phyloP scores from a whole-genome alignment of 2,329 filamentous ascomycete species.

The Cladosporium oxysporum region DNA sequence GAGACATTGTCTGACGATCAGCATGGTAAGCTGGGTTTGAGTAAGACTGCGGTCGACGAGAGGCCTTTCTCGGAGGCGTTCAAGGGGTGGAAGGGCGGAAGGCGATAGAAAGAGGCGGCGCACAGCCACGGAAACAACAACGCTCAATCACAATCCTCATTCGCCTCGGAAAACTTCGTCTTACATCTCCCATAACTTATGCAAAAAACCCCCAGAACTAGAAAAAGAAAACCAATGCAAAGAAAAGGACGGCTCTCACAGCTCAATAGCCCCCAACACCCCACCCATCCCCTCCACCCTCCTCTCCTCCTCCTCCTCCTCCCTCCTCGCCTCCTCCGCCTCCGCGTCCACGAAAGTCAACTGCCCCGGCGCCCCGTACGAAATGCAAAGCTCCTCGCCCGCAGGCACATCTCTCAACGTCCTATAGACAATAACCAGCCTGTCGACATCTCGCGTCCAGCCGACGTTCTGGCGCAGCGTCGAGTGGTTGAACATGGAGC shows the following conservation, averaged over 20 bases:
- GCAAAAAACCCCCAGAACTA: background rate
- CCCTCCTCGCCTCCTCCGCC: conserved; percentile 14
- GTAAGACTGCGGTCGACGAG: background rate
- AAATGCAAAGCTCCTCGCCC: conserved; percentile 60
- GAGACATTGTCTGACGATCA: conserved; percentile 25
- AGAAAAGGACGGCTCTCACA: conserved; percentile 14
- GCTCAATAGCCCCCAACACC: conserved; percentile 45
- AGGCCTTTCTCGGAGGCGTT: background rate
- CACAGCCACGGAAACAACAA: background rate
- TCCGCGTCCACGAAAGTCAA: conserved; percentile 52
- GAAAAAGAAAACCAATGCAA: background rate
- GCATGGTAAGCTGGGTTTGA: too few species aligned
- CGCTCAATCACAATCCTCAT: background rate
- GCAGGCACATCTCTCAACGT: conserved; percentile 51
- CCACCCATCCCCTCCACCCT: conserved; percentile 39
- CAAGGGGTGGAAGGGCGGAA: background rate
- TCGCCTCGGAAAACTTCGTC: background rate
- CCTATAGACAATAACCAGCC: conserved; percentile 51
- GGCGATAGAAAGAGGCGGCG: background rate
- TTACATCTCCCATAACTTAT: background rate
- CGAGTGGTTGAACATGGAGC: conserved; percentile 62
- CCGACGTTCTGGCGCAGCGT: conserved; percentile 55
- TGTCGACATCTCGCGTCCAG: conserved; percentile 53
- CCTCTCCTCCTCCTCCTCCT: conserved; percentile 16
- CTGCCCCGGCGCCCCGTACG: conserved; percentile 44